phyloP scores from a whole-genome alignment of 1,284 basidiomycete genomes.

The Blastosporella zonata region DNA sequence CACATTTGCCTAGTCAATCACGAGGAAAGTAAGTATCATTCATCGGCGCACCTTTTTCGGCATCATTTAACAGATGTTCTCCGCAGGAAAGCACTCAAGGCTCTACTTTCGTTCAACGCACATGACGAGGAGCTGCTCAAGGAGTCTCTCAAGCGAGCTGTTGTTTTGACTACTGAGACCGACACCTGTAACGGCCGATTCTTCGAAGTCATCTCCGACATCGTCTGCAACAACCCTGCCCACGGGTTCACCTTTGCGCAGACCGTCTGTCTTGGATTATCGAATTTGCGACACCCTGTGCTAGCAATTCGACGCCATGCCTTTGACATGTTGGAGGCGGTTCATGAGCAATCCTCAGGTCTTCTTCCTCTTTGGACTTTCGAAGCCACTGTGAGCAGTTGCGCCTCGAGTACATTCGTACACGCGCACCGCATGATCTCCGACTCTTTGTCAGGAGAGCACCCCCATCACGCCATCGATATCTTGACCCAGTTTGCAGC shows the following conservation, averaged over 20 bases:
- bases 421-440: constrained; percentile 79
- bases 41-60: neutral
- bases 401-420: constrained; percentile 75
- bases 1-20: constrained; percentile 45
- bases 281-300: constrained; percentile 82
- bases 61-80: constrained; percentile 18
- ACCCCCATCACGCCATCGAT: constrained; percentile 65
- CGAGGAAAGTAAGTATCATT: constrained; percentile 58
- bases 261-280: constrained; percentile 76
- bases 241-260: constrained; percentile 75
- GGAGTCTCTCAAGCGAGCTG: constrained; percentile 71
- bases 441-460: constrained; percentile 77
- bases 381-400: constrained; percentile 75
- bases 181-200: constrained; percentile 61
- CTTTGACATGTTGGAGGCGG: constrained; percentile 75
- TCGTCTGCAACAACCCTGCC: constrained; percentile 57
- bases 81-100: constrained; percentile 73
- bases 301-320: constrained; percentile 71
- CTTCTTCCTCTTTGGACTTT: constrained; percentile 66
- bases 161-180: constrained; percentile 56
- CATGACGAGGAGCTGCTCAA: constrained; percentile 62
- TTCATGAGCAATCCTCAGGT: constrained; percentile 63
- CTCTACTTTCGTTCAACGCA: constrained; percentile 64
- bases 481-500: constrained; percentile 75
- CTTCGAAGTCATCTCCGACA: constrained; percentile 79